These are phyloP conservation scores for Sporothrix humicola DNA, from an alignment of 2,329 filamentous ascomycete species.

Conservation along the genomic window DNA sequence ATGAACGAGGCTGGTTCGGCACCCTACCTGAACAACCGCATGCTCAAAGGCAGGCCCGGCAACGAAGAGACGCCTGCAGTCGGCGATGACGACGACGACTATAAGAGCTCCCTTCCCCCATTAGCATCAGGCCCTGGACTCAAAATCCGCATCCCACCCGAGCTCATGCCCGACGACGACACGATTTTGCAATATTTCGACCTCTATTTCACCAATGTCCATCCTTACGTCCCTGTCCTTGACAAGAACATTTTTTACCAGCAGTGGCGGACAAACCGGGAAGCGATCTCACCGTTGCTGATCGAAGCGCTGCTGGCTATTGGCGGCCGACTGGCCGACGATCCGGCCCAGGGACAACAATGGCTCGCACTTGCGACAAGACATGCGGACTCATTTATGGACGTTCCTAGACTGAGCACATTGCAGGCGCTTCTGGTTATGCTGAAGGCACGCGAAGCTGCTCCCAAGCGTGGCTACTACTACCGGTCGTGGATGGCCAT, in stretches of 20 bases:
- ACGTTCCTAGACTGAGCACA: slow-evolving; percentile 86
- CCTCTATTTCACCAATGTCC: slow-evolving; percentile 87
- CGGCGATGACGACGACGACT: slow-evolving; percentile 73
- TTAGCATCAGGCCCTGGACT: slow-evolving; percentile 71
- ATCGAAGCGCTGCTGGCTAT: slow-evolving; percentile 92
- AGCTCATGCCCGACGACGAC: slow-evolving; percentile 89
- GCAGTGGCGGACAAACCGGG: slow-evolving; percentile 83
- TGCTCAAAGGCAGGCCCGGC: slow-evolving; percentile 48
- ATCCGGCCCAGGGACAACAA: slow-evolving; percentile 82
- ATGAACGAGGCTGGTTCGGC: slow-evolving; percentile 87
- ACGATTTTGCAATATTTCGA: slow-evolving; percentile 84
- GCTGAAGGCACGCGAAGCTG: slow-evolving; percentile 88
- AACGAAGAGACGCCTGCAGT: slow-evolving; percentile 66
- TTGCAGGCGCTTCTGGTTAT: slow-evolving; percentile 88
- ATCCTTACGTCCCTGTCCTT: slow-evolving; percentile 89
- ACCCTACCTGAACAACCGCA: slow-evolving; percentile 74
- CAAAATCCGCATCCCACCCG: slow-evolving; percentile 85
- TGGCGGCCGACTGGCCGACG: slow-evolving; percentile 80
- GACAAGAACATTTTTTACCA: slow-evolving; percentile 83
- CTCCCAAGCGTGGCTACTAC: slow-evolving; percentile 91
- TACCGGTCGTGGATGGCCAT: slow-evolving; percentile 97
- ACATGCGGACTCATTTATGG: slow-evolving; percentile 92
- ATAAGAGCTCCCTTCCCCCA: slow-evolving; percentile 71
- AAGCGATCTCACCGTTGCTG: slow-evolving; percentile 86
- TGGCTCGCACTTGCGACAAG: slow-evolving; percentile 94